Evolutionary conservation across 441 rosid species (phyloP).

Genomic region (Pelargonium cotyledonis): DNA sequence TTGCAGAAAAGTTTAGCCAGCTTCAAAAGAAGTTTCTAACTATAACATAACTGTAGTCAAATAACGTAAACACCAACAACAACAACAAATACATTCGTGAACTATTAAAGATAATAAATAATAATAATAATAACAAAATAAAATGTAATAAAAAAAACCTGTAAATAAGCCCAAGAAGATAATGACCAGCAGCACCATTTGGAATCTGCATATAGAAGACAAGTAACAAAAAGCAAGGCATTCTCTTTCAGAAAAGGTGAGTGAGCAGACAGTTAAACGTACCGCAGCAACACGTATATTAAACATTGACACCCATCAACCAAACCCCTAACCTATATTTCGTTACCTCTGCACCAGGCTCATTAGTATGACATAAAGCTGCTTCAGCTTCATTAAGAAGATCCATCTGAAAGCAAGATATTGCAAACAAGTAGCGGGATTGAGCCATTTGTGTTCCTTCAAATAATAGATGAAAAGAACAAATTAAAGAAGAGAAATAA

Average conservation of each 20-base stretch:
- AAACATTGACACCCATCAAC: neutral
- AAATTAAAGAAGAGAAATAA: conserved; percentile 12
- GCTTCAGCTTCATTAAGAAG: conserved; percentile 92
- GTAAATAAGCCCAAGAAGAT: conserved; percentile 52
- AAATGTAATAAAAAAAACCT: too few relatives aligned
- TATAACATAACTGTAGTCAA: neutral
- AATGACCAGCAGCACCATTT: conserved; percentile 55
- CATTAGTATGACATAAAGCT: conserved; percentile 70
- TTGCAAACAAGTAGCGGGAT: conserved; percentile 95
- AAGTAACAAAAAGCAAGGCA: conserved; percentile 19
- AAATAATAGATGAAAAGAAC: conserved; percentile 23
- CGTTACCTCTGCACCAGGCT: conserved; percentile 78
- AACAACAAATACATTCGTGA: neutral
- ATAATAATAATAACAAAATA: too few relatives aligned
- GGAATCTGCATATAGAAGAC: conserved; percentile 42
- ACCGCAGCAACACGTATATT: neutral
- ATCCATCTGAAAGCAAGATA: conserved; percentile 94
- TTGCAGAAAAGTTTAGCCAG: neutral
- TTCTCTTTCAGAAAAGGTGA: conserved; percentile 4
- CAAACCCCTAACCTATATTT: conserved; percentile 7
- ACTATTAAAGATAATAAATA: conserved; percentile 6
- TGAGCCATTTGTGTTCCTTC: conserved; percentile 89
- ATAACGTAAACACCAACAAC: neutral
- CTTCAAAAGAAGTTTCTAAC: neutral
- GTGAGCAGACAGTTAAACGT: neutral